phyloP scores from a whole-genome alignment of 2,329 filamentous ascomycete genomes.

The Lasiodiplodia gonubiensis region DNA sequence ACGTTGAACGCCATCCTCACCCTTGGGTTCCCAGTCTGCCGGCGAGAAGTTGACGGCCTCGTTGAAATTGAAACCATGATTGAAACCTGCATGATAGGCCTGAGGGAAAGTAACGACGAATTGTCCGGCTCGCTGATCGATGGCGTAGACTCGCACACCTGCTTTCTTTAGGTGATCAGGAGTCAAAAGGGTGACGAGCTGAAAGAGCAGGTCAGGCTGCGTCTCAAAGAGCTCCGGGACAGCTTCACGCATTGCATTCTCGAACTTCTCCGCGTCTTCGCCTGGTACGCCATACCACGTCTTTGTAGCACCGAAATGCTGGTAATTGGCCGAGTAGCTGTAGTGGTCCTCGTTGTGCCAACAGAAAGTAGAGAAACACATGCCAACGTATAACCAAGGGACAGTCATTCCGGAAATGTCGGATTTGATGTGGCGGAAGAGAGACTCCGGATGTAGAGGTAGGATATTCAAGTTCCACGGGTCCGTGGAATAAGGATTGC shows the following conservation, averaged over 20 bases:
- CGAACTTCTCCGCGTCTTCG: conserved; percentile 91
- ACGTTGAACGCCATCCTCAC: conserved; percentile 82
- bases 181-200: conserved; percentile 93
- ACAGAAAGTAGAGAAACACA: conserved; percentile 99
- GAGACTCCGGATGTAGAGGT: conserved; percentile 85
- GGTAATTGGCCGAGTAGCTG: conserved; percentile 96
- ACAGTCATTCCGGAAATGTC: conserved; percentile 99
- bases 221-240: conserved; percentile 97
- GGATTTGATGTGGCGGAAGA: conserved; percentile 97
- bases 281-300: conserved; percentile 99
- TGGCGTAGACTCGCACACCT: conserved; percentile 87
- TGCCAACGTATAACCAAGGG: conserved; percentile 97
- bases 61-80: conserved; percentile 98
- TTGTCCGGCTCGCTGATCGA: conserved; percentile 95
- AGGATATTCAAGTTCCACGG: conserved; percentile 96
- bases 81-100: conserved; percentile 97
- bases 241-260: conserved; percentile 91
- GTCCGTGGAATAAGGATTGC: conserved; percentile 84
- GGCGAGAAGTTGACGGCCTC: conserved; percentile 99
- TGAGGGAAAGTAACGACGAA: conserved; percentile 97
- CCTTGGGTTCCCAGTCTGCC: conserved; percentile 91
- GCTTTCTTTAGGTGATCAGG: conserved; percentile 93
- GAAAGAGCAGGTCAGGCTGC: conserved; percentile 93
- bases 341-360: conserved; percentile 99
- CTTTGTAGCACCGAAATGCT: conserved; percentile 97